phyloP scores from a whole-genome alignment of 805 yeast genomes.

The Lipomyces orientalis region DNA sequence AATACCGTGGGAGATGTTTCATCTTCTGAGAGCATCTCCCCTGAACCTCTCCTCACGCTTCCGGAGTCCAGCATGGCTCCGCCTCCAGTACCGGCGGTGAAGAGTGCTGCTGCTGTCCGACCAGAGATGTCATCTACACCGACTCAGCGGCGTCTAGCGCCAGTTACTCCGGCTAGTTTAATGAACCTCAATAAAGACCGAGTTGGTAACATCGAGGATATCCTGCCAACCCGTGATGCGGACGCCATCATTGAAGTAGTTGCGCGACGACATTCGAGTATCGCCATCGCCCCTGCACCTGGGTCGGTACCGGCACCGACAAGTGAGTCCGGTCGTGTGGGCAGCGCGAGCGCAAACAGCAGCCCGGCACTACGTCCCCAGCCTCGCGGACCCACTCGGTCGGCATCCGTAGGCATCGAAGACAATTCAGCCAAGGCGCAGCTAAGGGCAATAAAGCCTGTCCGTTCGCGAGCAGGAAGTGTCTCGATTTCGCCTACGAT shows the following conservation, averaged over 20 bases:
- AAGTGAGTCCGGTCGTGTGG: conserved; percentile 10
- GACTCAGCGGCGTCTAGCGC: conserved; percentile 31
- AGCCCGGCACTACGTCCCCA: conserved; percentile 27
- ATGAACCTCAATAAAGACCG: conserved; percentile 40
- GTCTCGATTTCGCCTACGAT: conserved; percentile 35
- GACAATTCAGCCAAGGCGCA: conserved; percentile 7
- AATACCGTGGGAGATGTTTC: conserved; percentile 21
- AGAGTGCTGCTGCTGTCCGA: conserved; percentile 7
- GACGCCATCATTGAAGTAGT: conserved; percentile 34
- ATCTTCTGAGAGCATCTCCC: conserved; percentile 34
- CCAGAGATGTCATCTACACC: neutral
- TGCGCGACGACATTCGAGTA: conserved; percentile 37
- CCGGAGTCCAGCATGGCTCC: conserved; percentile 35
- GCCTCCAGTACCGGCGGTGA: conserved; percentile 32
- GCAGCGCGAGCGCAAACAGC: conserved; percentile 19
- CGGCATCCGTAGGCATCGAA: conserved; percentile 26
- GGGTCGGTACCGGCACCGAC: conserved; percentile 15
- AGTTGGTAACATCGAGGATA: conserved; percentile 37
- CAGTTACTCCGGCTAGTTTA: conserved; percentile 45
- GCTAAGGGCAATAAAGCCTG: conserved; percentile 40
- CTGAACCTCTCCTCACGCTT: conserved; percentile 30
- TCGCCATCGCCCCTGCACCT: conserved; percentile 27
- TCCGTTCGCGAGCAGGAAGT: conserved; percentile 38
- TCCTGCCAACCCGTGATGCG: conserved; percentile 30
- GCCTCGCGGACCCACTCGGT: conserved; percentile 14